Evolutionary conservation across 768 basidiomycete species (phyloP).

Genomic region (Boletellus sp.): DNA sequence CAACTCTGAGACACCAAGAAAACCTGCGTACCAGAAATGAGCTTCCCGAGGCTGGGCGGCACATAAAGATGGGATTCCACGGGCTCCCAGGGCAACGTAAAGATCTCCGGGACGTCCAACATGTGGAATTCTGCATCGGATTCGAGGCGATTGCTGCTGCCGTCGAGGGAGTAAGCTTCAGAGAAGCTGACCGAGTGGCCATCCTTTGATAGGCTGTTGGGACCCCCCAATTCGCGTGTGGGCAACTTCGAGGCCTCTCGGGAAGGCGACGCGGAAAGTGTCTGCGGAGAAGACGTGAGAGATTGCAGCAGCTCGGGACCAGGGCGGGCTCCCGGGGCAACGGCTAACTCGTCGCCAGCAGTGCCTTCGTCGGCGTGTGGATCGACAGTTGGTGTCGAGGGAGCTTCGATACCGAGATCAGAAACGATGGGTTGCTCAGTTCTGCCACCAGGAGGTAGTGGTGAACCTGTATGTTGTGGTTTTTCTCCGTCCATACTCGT

Average conservation of each 20-base stretch:
- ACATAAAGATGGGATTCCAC: constrained; percentile 29
- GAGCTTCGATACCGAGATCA: background rate
- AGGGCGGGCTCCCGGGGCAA: background rate
- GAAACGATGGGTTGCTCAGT: background rate
- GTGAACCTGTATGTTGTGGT: background rate
- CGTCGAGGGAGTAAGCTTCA: background rate
- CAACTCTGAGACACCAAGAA: background rate
- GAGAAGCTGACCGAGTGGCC: background rate
- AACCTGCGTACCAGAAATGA: constrained; percentile 31
- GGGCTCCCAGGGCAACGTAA: constrained; percentile 34
- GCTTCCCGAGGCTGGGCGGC: constrained; percentile 33
- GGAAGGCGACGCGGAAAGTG: background rate
- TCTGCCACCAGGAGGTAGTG: background rate
- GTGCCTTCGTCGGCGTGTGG: background rate
- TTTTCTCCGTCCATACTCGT: background rate
- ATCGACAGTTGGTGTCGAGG: background rate
- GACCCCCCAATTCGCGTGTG: background rate
- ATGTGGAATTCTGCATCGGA: constrained; percentile 29
- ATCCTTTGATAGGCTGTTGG: background rate
- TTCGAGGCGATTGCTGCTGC: background rate
- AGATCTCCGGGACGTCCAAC: constrained; percentile 33
- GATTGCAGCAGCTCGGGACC: background rate
- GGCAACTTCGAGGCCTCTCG: background rate
- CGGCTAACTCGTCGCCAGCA: background rate
- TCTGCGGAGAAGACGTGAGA: background rate